Evolutionary conservation across 2,329 filamentous ascomycete genomes (phyloP), one percentile per base, ranked within the genome.

Genomic region (Venturia pyrina): DNA sequence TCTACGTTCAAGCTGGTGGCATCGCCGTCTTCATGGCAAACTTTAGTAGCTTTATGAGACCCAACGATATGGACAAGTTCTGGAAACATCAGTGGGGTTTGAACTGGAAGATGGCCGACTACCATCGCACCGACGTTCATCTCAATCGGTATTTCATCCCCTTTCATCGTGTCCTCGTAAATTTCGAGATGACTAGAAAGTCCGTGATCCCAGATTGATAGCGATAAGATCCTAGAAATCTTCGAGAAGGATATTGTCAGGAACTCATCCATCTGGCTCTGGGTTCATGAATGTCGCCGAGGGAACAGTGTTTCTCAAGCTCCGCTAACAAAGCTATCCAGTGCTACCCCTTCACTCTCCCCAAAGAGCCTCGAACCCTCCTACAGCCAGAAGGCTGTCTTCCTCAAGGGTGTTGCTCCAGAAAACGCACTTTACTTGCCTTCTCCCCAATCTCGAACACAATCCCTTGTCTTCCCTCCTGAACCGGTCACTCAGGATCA

Each of bases 91-190:
- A 57, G 15, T 62, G 63, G 63, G 50, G 50, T 21, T 40, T 65
- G 28, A 19, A 48, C 44, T 65, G 63, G 63, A n/a, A 65, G 63
- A n/a, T 40, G 19, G 63, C 19, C 19, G 63, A 37, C 10, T 62
- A 65, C 53, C 50, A 56, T 48, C 50, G 63, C 24, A 65, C 63
- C 53, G 19, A 8, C 1, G 13, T 65, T 21, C 24, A 53, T 59
- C 48, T 53, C 43, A 65, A 65, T 62, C 44, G 32, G 61, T 63
- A 63, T 44, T 17, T 19, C 37, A 41, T 46, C 21, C 34, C 17
- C 28, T 7, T 41, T 19, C 15, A 32, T 59, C 17, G 21, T 21
- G 56, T 59, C 40, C 21, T 40, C 32, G 8, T 11, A 10, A 37
- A 1, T 17, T 43, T 43, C 13, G 15, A 43, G 1, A 8, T 17